Conservation (phyloP, 2,329 filamentous ascomycete genomes). For the Trichoderma koningii region DNA sequence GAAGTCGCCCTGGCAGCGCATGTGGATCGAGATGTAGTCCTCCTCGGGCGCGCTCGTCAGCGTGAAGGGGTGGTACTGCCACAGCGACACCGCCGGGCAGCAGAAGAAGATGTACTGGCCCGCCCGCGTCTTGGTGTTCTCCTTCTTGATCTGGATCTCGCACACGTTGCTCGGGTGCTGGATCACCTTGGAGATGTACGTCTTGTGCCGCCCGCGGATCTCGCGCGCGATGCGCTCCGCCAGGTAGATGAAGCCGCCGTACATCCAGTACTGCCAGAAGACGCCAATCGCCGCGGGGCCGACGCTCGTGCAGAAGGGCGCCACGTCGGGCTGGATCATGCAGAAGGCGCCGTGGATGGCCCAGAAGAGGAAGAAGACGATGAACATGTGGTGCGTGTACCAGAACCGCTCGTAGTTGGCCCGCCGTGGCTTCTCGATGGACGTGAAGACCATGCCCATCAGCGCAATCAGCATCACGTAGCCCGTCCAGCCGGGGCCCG, state of each 20-base stretch:
- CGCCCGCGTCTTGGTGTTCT: slow-evolving; percentile 76
- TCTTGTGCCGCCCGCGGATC: slow-evolving; percentile 77
- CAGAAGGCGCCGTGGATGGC: slow-evolving; percentile 87
- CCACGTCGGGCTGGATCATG: slow-evolving; percentile 84
- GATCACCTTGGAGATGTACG: slow-evolving; percentile 84
- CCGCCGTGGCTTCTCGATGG: slow-evolving; percentile 73
- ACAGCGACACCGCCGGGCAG: slow-evolving; percentile 81
- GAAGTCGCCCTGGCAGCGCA: slow-evolving; percentile 81
- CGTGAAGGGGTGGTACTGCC: slow-evolving; percentile 88
- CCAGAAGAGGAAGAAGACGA: slow-evolving; percentile 89
- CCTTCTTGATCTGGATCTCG: slow-evolving; percentile 91
- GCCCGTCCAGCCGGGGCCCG: slow-evolving; percentile 82
- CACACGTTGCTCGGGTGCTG: slow-evolving; percentile 87
- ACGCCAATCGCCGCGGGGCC: slow-evolving; percentile 68
- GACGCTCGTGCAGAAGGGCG: slow-evolving; percentile 73
- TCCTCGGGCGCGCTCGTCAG: slow-evolving; percentile 85
- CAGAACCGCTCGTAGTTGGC: slow-evolving; percentile 89
- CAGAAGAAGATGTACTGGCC: slow-evolving; percentile 90
- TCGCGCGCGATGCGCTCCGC: slow-evolving; percentile 78
- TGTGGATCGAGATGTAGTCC: slow-evolving; percentile 85
- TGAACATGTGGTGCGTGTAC: slow-evolving; percentile 87
- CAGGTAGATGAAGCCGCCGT: slow-evolving; percentile 77
- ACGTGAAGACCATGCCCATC: slow-evolving; percentile 77
- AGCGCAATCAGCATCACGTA: slow-evolving; percentile 80
- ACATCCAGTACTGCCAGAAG: slow-evolving; percentile 91